Evolutionary conservation across 169 alveolate species (phyloP), one percentile per base, ranked within the genome.

Genomic region (Neospora caninum): DNA sequence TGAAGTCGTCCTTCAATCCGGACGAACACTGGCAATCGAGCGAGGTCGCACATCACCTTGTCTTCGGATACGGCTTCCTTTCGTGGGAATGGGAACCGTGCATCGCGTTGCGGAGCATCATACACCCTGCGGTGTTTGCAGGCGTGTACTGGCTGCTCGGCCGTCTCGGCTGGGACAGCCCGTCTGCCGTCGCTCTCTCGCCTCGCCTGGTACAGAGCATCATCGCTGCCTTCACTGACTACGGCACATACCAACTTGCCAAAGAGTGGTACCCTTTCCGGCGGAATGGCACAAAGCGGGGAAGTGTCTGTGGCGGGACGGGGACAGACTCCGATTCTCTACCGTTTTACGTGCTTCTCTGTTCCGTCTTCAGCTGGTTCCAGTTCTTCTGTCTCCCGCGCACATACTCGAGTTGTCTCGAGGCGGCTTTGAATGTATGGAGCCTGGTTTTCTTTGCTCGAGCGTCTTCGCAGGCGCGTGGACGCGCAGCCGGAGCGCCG

Each of bases 61-160:
- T 93, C 45, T 95, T 94, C 80, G 96, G 97, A 9, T 96, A 94
- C 86, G 98, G 98, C 0, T 96, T 96, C 54, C 94, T 95, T 67
- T 95, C 98, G 20, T 97, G 98, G 98, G 98, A 97, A 80, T 97
- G 98, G 97, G 97, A 95, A 88, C 97, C 96, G 31, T 95, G 97
- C 93, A 69, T 96, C 45, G 88, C 97, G 58, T 92, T 97, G 82
- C 92, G 98, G 64, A 94, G 96, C 88, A 89, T 95, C 34, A 27
- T 96, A 31, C 97, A 96, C 64, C 98, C 98, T 42, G 91, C 96
- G 27, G 36, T 96, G 0, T 96, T 95, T 92, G 96, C 95, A 38
- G 49, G 94, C 42, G 86, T 93, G 69, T 97, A 95, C 88, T 95
- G 91, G 83, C 34, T 96, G 80, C 80, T 94, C 38, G 41, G 25